Conservation (phyloP, 495 filamentous ascomycete genomes). For the Penicillium manginii region DNA sequence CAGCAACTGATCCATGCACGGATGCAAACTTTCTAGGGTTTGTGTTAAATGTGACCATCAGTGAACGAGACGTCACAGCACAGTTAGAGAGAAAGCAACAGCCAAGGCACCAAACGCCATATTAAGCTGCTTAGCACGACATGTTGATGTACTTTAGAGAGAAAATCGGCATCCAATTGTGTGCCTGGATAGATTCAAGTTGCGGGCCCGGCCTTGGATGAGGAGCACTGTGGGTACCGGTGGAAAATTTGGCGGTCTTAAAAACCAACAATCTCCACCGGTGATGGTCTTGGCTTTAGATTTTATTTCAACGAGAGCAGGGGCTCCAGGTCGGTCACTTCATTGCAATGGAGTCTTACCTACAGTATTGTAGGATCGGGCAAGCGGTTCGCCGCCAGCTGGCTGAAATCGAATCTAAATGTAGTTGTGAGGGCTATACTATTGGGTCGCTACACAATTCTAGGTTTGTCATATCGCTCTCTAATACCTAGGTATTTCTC, state of each 20-base stretch:
- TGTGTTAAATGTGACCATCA: neutral
- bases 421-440: neutral
- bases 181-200: neutral
- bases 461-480: neutral
- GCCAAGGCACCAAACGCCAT: neutral
- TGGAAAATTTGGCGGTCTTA: constrained; percentile 6
- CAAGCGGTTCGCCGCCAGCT: constrained; percentile 9
- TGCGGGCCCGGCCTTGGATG: constrained; percentile 2
- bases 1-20: neutral
- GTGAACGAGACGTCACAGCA: neutral
- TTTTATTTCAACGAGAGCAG: constrained; percentile 1
- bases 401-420: constrained; percentile 5
- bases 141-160: too few species aligned
- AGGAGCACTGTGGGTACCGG: neutral
- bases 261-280: constrained; percentile 1
- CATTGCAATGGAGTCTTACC: constrained; percentile 19
- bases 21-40: neutral
- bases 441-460: neutral
- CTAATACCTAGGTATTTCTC: neutral
- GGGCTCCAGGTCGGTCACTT: neutral
- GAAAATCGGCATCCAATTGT: neutral
- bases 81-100: neutral
- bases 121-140: neutral
- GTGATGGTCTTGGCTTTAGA: neutral
- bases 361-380: constrained; percentile 16